A percentile compares a stretch with the other conserved stretches of the same genome.
Conservation (phyloP, 1,284 basidiomycete species). For the Tilletiaria anomala region DNA sequence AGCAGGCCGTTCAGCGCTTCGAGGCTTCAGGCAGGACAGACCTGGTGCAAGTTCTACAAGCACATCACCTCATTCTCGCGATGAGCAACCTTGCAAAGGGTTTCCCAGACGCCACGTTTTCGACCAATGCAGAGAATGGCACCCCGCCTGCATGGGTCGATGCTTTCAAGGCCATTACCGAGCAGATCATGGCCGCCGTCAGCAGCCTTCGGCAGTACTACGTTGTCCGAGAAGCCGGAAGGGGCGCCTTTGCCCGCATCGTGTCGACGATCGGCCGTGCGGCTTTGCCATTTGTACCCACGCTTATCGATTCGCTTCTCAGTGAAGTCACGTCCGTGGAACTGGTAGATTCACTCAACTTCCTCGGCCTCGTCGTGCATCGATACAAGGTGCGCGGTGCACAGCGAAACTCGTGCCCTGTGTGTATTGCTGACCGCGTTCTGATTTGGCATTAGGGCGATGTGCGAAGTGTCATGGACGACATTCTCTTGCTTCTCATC, state of each 20-base stretch:
- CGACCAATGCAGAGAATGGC: slow-evolving; percentile 12
- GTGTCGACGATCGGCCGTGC: slow-evolving; percentile 73
- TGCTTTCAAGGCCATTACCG: slow-evolving; percentile 73
- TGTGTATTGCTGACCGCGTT: slow-evolving; percentile 4
- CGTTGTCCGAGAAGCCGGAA: slow-evolving; percentile 79
- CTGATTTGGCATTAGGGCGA: slow-evolving; percentile 46
- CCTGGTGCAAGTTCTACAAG: slow-evolving; percentile 51
- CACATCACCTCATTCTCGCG: slow-evolving; percentile 93
- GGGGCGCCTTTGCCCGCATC: slow-evolving; percentile 70
- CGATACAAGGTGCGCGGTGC: slow-evolving; percentile 60
- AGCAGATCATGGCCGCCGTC: slow-evolving; percentile 73
- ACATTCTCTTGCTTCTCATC: slow-evolving; percentile 72
- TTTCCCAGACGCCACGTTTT: slow-evolving; percentile 52
- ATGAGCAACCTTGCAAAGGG: slow-evolving; percentile 90
- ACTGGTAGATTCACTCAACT: slow-evolving; percentile 86
- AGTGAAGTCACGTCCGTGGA: slow-evolving; percentile 82
- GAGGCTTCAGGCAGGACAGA: slow-evolving; percentile 43
- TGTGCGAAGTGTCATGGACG: slow-evolving; percentile 71
- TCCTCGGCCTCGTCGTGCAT: slow-evolving; percentile 78
- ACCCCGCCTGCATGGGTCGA: slow-evolving; percentile 60
- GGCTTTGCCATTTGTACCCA: slow-evolving; percentile 58
- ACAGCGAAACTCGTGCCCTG: background rate
- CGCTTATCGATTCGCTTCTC: slow-evolving; percentile 73
- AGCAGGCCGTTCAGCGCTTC: slow-evolving; percentile 50
- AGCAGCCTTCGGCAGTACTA: slow-evolving; percentile 76